Percentiles rank a stretch among this genome's conserved stretches.
These are phyloP conservation scores for Elymus sibiricus DNA, from an alignment of 176 grass and related monocot species.

Conservation along the genomic window DNA sequence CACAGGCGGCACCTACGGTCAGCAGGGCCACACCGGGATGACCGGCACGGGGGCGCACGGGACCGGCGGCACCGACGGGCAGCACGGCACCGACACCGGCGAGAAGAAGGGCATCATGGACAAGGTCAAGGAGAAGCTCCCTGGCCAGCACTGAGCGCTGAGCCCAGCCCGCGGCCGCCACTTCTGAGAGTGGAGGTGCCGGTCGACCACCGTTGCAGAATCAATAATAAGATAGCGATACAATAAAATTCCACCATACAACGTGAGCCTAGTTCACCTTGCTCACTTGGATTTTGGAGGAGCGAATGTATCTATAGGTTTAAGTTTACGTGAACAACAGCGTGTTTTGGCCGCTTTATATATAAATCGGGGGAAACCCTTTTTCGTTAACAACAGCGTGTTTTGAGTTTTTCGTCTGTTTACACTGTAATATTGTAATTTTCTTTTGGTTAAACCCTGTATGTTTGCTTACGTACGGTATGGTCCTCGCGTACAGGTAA, in stretches of 20 bases:
- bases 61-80: background rate
- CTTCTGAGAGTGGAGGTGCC: background rate
- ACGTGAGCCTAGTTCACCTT: background rate
- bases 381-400: background rate
- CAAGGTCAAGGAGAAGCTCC: constrained; percentile 10
- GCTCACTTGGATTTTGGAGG: background rate
- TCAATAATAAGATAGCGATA: background rate
- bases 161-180: background rate
- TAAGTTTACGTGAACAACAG: background rate
- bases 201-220: background rate
- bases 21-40: background rate
- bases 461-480: too few species aligned
- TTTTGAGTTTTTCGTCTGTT: background rate
- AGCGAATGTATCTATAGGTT: background rate
- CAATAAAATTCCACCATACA: background rate
- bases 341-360: too few species aligned
- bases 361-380: too few species aligned
- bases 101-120: constrained; percentile 12
- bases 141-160: background rate
- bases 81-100: background rate
- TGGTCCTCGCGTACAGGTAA: too few species aligned
- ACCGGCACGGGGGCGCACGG: background rate
- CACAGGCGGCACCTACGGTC: background rate
- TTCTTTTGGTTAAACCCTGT: too few species aligned
- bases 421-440: too few species aligned